Conservation (phyloP, 2,329 filamentous ascomycete species). For the Sclerotiophoma versabilis region DNA sequence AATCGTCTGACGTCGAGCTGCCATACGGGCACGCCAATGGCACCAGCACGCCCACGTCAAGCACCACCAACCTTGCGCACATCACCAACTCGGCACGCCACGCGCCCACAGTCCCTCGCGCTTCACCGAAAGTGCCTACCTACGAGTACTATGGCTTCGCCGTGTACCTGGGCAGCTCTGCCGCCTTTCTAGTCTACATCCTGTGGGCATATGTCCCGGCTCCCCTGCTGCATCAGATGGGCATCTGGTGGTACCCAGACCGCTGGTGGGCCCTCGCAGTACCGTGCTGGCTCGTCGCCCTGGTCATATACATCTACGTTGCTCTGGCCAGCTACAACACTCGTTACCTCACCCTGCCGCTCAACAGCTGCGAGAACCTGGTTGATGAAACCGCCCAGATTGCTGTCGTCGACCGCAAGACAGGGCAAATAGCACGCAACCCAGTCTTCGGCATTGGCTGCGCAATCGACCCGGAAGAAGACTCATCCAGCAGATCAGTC, state of each 20-base stretch:
- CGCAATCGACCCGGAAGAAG: constrained; percentile 45
- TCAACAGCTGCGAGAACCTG: constrained; percentile 83
- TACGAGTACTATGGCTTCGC: constrained; percentile 99
- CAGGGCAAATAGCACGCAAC: constrained; percentile 63
- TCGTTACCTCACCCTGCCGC: constrained; percentile 81
- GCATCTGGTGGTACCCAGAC: constrained; percentile 96
- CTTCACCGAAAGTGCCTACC: constrained; percentile 92
- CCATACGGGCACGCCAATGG: constrained; percentile 24
- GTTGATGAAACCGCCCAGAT: constrained; percentile 90
- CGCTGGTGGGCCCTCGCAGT: constrained; percentile 97
- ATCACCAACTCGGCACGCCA: constrained; percentile 65
- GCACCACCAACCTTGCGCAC: constrained; percentile 66
- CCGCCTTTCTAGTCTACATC: constrained; percentile 76
- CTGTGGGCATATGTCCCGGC: constrained; percentile 91
- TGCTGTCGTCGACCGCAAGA: constrained; percentile 75
- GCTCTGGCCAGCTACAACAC: constrained; percentile 91
- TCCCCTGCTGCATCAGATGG: constrained; percentile 88
- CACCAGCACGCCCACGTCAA: constrained; percentile 45
- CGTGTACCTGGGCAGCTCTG: constrained; percentile 85
- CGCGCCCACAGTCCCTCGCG: constrained; percentile 75
- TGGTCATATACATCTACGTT: constrained; percentile 90
- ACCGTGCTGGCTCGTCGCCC: constrained; percentile 87
- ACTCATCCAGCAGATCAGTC: constrained; percentile 50
- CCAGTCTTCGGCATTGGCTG: constrained; percentile 32
- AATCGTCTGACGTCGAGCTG: constrained; percentile 83